Evolutionary conservation across 345 rosid species (phyloP).

Genomic region (thale cress (Arabidopsis thaliana)): TAIR10.1 NC_003076.8:3642001-3642500

Average conservation of each 20-base stretch:
- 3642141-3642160: not conserved
- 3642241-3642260: not conserved
- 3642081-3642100: constrained; percentile 12
- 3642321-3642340: no score
- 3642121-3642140: not conserved
- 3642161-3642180: not conserved
- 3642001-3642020: constrained; percentile 19
- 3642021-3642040: not conserved
- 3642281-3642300: no score
- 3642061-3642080: not conserved
- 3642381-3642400: no score
- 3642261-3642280: not conserved
- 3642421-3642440: not conserved
- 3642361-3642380: no score
- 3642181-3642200: not conserved
- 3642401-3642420: constrained; percentile 7
- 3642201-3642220: not conserved
- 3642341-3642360: no score
- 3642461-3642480: constrained; percentile 18
- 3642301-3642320: no score
- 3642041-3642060: not conserved
- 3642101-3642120: constrained; percentile 23
- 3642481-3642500: constrained; percentile 29
- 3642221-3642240: not conserved
- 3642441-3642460: constrained; percentile 11